These are phyloP conservation scores for Zhuliangozyma parablackwelliae DNA, from an alignment of 1,139 yeast genomes.

Conservation along the genomic window DNA sequence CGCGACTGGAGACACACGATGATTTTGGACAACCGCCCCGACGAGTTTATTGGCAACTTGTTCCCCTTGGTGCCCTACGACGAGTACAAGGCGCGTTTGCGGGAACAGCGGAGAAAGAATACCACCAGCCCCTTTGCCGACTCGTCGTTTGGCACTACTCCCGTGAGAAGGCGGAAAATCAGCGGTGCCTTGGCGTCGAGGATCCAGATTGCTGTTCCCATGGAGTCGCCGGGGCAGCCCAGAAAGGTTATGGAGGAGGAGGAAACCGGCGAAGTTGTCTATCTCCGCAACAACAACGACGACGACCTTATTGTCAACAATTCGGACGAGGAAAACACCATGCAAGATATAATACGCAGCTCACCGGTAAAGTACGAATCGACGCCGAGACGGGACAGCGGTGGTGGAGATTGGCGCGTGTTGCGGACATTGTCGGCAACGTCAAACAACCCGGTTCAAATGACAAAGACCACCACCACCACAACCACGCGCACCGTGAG, in stretches of 20 bases:
- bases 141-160: constrained; percentile 55
- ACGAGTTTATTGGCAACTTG: constrained; percentile 71
- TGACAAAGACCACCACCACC: constrained; percentile 47
- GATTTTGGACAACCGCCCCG: constrained; percentile 72
- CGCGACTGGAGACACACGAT: constrained; percentile 94
- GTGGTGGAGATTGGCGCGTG: constrained; percentile 33
- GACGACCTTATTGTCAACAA: constrained; percentile 23
- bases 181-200: constrained; percentile 68
- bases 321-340: constrained; percentile 33
- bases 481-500: constrained; percentile 47
- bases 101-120: constrained; percentile 36
- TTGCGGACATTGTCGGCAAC: constrained; percentile 41
- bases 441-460: constrained; percentile 31
- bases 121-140: constrained; percentile 32
- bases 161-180: constrained; percentile 65
- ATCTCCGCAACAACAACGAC: constrained; percentile 17
- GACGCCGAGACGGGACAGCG: constrained; percentile 7
- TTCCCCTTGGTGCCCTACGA: constrained; percentile 64
- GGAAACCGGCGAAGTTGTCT: constrained; percentile 31
- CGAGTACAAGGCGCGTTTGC: constrained; percentile 46
- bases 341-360: constrained; percentile 14
- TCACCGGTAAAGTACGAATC: constrained; percentile 24
- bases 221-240: constrained; percentile 95
- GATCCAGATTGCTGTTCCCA: constrained; percentile 76
- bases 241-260: constrained; percentile 50